A percentile compares a stretch with the other conserved stretches of the same genome.
phyloP scores from a whole-genome alignment of 2,329 filamentous ascomycete genomes.

The Colletotrichum cordylinicola region DNA sequence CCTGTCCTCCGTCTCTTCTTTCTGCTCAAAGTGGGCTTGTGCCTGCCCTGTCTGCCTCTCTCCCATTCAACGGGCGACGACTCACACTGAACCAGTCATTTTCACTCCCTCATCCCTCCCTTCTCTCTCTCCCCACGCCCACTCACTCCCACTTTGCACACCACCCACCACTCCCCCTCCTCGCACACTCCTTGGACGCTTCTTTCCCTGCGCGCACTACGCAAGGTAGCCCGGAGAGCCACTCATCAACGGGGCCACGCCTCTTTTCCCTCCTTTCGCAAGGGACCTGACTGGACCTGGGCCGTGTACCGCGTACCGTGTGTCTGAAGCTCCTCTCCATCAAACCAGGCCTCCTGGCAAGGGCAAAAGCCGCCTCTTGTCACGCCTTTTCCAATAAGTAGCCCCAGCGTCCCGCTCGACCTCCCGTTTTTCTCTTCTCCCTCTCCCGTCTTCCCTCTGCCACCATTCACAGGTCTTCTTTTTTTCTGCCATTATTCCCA shows the following conservation, averaged over 20 bases:
- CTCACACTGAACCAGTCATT: slow-evolving; percentile 4
- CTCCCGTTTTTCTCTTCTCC: slow-evolving; percentile 34
- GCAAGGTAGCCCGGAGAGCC: not conserved
- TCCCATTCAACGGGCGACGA: not conserved
- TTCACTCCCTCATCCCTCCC: not conserved
- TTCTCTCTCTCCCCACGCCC: not conserved
- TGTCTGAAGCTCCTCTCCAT: slow-evolving; percentile 11
- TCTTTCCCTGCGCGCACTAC: slow-evolving; percentile 1
- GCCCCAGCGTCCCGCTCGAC: slow-evolving; percentile 32
- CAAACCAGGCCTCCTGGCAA: slow-evolving; percentile 18
- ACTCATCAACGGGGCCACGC: slow-evolving; percentile 17
- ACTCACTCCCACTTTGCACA: not conserved
- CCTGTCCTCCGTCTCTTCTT: not conserved
- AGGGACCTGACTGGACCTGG: slow-evolving; percentile 15
- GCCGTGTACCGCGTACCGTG: not conserved
- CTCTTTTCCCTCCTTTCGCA: slow-evolving; percentile 9
- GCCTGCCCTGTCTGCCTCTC: not conserved
- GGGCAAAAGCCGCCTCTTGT: slow-evolving; percentile 19
- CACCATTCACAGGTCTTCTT: slow-evolving; percentile 31
- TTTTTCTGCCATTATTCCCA: slow-evolving; percentile 33
- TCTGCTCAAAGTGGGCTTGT: not conserved
- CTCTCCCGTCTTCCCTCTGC: slow-evolving; percentile 34
- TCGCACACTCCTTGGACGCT: not conserved
- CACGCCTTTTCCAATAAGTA: slow-evolving; percentile 42
- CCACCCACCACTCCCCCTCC: not conserved